These are phyloP conservation scores for Paecilomyces variotii DNA, from an alignment of 2,329 filamentous ascomycete species.

Conservation along the genomic window DNA sequence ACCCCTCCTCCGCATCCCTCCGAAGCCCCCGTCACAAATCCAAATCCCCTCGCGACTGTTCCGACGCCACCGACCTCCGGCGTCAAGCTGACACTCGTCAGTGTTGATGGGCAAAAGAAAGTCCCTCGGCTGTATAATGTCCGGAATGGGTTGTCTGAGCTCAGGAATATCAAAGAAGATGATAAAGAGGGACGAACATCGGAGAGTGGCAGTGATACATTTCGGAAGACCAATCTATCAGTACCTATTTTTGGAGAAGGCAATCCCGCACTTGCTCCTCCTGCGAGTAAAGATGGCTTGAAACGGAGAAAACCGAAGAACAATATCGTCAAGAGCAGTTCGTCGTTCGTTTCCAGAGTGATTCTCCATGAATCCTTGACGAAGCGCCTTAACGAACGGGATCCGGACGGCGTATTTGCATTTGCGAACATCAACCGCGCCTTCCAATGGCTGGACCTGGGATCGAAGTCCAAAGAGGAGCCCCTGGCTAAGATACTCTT, in stretches of 20 bases:
- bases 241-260: constrained; percentile 74
- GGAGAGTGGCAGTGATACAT: constrained; percentile 49
- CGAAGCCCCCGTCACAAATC: constrained; percentile 76
- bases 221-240: constrained; percentile 33
- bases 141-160: constrained; percentile 39
- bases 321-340: constrained; percentile 97
- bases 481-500: constrained; percentile 94
- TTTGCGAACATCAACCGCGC: constrained; percentile 95
- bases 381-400: constrained; percentile 72
- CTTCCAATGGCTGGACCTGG: constrained; percentile 91
- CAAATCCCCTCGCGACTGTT: constrained; percentile 82
- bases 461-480: constrained; percentile 63
- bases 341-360: constrained; percentile 93
- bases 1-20: constrained; percentile 94
- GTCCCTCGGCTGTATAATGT: constrained; percentile 42
- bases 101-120: constrained; percentile 54
- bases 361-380: constrained; percentile 76
- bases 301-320: constrained; percentile 94
- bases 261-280: constrained; percentile 62
- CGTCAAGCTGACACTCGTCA: constrained; percentile 73
- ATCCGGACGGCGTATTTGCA: constrained; percentile 70
- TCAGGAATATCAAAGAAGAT: constrained; percentile 51
- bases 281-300: constrained; percentile 54
- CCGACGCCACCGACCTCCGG: constrained; percentile 77
- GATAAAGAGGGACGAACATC: constrained; percentile 55